Evolutionary conservation across 768 basidiomycete genomes (phyloP).

Genomic region (Russula emetica): DNA sequence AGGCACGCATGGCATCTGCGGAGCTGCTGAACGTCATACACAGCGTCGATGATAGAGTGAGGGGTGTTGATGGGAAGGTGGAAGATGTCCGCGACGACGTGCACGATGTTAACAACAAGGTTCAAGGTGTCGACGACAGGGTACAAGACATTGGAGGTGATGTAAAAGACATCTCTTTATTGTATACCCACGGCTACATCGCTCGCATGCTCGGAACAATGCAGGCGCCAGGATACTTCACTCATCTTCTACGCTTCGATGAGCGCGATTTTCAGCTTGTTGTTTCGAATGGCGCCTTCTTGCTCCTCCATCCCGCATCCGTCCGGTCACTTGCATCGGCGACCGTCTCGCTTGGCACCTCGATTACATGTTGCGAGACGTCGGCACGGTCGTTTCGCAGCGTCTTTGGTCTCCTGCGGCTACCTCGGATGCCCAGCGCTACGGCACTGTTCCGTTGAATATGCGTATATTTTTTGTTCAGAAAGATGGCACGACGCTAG

Average conservation of each 20-base stretch:
- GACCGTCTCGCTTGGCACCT: constrained; percentile 3
- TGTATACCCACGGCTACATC: constrained; percentile 6
- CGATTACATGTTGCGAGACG: neutral
- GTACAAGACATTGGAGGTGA: too few relatives aligned
- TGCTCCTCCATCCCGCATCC: neutral
- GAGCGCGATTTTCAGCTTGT: neutral
- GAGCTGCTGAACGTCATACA: too few relatives aligned
- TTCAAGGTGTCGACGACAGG: too few relatives aligned
- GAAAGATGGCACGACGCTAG: neutral
- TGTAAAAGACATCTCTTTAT: too few relatives aligned
- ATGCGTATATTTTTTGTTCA: constrained; percentile 24
- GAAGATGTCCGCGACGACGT: too few relatives aligned
- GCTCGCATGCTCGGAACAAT: neutral
- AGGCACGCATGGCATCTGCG: too few relatives aligned
- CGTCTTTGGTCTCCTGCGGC: constrained; percentile 7
- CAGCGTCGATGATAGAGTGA: too few relatives aligned
- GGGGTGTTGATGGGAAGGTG: too few relatives aligned
- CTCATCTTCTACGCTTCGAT: neutral
- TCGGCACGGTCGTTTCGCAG: constrained; percentile 16
- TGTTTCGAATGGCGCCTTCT: neutral
- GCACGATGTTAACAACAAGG: too few relatives aligned
- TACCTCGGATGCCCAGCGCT: constrained; percentile 11
- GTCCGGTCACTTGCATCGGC: neutral
- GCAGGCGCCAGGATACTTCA: neutral
- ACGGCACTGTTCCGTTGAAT: neutral